Evolutionary conservation across 208 protist genomes (phyloP).

Genomic region (Phytomonas francai): DNA sequence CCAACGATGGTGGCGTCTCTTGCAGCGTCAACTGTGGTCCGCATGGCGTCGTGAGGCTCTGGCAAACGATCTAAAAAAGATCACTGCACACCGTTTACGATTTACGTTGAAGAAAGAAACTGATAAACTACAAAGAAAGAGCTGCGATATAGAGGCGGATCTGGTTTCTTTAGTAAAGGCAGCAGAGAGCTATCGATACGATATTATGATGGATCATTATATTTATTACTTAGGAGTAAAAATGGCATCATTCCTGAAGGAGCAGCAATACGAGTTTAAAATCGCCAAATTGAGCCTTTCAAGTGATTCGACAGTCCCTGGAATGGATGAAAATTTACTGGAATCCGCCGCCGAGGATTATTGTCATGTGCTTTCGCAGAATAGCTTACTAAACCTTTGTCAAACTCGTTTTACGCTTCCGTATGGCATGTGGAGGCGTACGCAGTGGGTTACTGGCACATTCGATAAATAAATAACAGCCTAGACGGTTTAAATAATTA

Average conservation of each 20-base stretch:
- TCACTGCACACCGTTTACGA: slow-evolving; percentile 8
- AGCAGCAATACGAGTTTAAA: not conserved
- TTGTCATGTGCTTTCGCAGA: not conserved
- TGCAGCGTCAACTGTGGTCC: slow-evolving; percentile 16
- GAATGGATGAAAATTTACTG: not conserved
- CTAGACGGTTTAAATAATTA: not conserved
- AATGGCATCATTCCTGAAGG: not conserved
- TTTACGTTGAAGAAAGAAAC: not conserved
- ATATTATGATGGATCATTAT: not conserved
- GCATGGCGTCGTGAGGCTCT: slow-evolving; percentile 5
- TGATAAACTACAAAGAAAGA: not conserved
- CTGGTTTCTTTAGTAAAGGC: not conserved
- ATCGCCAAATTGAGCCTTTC: not conserved
- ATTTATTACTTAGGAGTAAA: not conserved
- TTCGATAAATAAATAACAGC: not conserved
- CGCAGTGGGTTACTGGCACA: not conserved
- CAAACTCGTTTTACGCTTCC: not conserved
- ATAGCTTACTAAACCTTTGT: not conserved
- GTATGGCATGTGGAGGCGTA: not conserved
- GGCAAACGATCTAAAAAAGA: not conserved
- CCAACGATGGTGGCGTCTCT: slow-evolving; percentile 71
- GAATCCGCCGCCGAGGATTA: not conserved
- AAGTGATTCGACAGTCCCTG: not conserved
- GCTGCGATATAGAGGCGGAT: not conserved
- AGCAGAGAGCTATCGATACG: not conserved